Conservation (phyloP, 2,329 filamentous ascomycete species). For the Monilinia fructicola region DNA sequence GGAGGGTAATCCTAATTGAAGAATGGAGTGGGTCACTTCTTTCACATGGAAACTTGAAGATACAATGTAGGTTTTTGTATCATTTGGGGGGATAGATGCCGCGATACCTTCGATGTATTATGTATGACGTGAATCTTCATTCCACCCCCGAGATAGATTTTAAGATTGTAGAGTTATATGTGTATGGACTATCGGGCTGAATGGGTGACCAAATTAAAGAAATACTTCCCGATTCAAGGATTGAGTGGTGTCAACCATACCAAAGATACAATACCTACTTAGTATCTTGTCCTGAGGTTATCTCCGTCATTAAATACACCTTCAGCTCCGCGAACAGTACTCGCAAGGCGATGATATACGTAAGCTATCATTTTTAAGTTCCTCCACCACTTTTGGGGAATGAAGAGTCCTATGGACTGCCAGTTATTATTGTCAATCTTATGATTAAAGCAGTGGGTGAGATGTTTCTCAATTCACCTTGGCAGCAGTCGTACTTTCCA, state of each 20-base stretch:
- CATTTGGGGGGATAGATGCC: not conserved
- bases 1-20: not conserved
- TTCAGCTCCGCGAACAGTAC: no score
- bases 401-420: no score
- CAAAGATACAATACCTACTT: no score
- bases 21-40: not conserved
- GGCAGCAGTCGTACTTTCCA: not conserved
- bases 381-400: no score
- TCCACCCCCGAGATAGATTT: not conserved
- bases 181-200: not conserved
- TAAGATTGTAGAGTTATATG: not conserved
- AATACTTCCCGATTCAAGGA: no score
- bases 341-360: no score
- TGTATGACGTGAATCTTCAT: not conserved
- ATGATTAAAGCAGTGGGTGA: not conserved
- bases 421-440: no score
- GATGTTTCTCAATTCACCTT: not conserved
- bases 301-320: no score
- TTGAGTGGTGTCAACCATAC: no score
- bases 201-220: not conserved
- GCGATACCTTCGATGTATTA: not conserved
- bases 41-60: constrained; percentile 3
- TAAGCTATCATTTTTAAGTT: no score
- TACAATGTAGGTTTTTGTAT: not conserved
- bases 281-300: no score